Evolutionary conservation across 768 basidiomycete genomes (phyloP).

Genomic region (Hortiboletus flavorubellus): DNA sequence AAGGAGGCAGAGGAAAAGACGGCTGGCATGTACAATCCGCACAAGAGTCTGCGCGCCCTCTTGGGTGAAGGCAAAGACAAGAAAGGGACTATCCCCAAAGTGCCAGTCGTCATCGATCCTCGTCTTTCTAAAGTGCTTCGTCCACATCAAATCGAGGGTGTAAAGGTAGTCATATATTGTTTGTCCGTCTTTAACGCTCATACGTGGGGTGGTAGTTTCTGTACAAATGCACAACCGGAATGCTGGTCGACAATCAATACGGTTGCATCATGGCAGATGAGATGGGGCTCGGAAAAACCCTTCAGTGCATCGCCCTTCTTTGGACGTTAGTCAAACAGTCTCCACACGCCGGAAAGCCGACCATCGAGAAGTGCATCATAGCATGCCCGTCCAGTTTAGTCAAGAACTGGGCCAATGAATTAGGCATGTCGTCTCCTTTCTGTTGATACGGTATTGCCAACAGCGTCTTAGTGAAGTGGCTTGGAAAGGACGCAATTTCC

Average conservation of each 20-base stretch:
- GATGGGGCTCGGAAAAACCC: constrained; percentile 96
- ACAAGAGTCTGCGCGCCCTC: constrained; percentile 82
- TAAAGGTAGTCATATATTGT: constrained; percentile 62
- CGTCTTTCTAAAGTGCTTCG: constrained; percentile 80
- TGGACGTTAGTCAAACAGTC: constrained; percentile 98
- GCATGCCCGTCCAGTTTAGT: constrained; percentile 96
- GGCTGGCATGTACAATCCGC: constrained; percentile 80
- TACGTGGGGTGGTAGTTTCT: constrained; percentile 63
- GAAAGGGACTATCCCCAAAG: constrained; percentile 67
- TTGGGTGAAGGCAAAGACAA: constrained; percentile 70
- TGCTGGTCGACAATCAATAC: constrained; percentile 86
- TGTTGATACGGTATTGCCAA: background rate
- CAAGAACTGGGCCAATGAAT: constrained; percentile 98
- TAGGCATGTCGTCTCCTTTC: constrained; percentile 53
- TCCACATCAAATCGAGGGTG: constrained; percentile 98
- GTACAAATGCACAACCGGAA: constrained; percentile 92
- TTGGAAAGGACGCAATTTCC: constrained; percentile 80
- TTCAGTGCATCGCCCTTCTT: constrained; percentile 93
- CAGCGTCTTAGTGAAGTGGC: constrained; percentile 77
- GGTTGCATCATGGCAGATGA: constrained; percentile 99
- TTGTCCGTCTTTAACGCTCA: background rate
- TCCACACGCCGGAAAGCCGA: constrained; percentile 77
- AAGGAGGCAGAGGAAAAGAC: constrained; percentile 67
- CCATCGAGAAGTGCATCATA: constrained; percentile 97
- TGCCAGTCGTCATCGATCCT: constrained; percentile 97